Conservation (phyloP, 148 eudicot species). For the Cornus suecica region DNA sequence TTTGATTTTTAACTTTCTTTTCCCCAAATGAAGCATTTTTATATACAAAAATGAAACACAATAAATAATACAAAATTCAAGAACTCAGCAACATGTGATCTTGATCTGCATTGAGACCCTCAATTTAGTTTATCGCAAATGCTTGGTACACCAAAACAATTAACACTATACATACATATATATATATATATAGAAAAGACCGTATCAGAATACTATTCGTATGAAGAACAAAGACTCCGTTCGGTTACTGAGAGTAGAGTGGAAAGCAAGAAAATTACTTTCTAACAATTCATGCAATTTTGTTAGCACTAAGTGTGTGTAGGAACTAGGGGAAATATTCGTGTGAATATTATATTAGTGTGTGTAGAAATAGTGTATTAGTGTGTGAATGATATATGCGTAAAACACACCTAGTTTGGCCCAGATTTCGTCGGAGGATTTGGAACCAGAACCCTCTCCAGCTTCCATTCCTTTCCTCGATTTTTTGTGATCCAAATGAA, state of each 20-base stretch:
- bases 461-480: constrained; percentile 27
- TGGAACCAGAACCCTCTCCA: constrained; percentile 46
- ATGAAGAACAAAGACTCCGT: background rate
- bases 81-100: too few relatives aligned
- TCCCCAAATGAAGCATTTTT: too few relatives aligned
- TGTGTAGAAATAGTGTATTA: background rate
- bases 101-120: too few relatives aligned
- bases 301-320: background rate
- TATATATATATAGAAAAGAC: too few relatives aligned
- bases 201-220: too few relatives aligned
- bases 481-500: background rate
- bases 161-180: too few relatives aligned
- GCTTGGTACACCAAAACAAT: too few relatives aligned
- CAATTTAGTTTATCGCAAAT: too few relatives aligned
- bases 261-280: background rate
- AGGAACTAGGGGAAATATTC: too few relatives aligned
- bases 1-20: too few relatives aligned
- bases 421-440: constrained; percentile 40
- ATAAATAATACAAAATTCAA: too few relatives aligned
- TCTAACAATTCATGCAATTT: background rate
- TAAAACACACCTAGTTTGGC: constrained; percentile 42
- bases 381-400: background rate
- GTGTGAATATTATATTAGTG: background rate
- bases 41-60: too few relatives aligned
- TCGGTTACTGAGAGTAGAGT: background rate